Percentiles rank a stretch among this genome's conserved stretches.
Evolutionary conservation across 2,329 filamentous ascomycete species (phyloP).

Genomic region (Epichloe glyceriae): DNA sequence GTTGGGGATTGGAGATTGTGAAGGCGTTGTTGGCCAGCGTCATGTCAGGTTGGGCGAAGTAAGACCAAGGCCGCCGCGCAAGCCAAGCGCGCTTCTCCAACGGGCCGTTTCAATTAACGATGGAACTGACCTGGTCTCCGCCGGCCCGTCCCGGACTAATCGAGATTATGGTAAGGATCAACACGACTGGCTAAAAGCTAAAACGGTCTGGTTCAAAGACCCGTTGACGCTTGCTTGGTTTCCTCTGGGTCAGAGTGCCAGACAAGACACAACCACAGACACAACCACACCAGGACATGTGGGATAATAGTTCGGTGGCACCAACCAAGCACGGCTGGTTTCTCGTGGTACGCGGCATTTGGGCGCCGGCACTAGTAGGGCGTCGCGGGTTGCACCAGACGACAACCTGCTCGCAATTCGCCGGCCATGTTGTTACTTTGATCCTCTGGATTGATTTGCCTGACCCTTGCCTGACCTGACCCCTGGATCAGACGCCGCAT

Average conservation of each 20-base stretch:
- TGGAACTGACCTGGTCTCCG: not conserved
- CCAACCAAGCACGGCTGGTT: too few species aligned
- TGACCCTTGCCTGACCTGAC: not conserved
- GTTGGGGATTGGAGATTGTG: not conserved
- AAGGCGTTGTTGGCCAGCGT: not conserved
- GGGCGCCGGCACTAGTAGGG: not conserved
- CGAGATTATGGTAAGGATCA: not conserved
- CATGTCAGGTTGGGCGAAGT: not conserved
- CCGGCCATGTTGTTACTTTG: not conserved
- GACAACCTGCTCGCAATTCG: not conserved
- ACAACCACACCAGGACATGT: too few species aligned
- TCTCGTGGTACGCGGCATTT: not conserved
- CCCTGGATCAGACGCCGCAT: not conserved
- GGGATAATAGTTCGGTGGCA: too few species aligned
- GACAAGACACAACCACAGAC: too few species aligned
- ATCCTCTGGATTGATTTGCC: not conserved
- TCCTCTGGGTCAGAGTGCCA: too few species aligned
- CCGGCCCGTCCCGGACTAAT: slow-evolving; percentile 5
- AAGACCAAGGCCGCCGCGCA: slow-evolving; percentile 1
- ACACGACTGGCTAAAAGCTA: not conserved
- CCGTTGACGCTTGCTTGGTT: too few species aligned
- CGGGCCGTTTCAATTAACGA: slow-evolving; percentile 1
- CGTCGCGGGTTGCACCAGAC: not conserved
- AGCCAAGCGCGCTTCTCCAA: not conserved
- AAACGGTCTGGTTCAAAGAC: too few species aligned